Evolutionary conservation across 1,284 basidiomycete genomes (phyloP).

Genomic region (Hypsizygus ulmarius): DNA sequence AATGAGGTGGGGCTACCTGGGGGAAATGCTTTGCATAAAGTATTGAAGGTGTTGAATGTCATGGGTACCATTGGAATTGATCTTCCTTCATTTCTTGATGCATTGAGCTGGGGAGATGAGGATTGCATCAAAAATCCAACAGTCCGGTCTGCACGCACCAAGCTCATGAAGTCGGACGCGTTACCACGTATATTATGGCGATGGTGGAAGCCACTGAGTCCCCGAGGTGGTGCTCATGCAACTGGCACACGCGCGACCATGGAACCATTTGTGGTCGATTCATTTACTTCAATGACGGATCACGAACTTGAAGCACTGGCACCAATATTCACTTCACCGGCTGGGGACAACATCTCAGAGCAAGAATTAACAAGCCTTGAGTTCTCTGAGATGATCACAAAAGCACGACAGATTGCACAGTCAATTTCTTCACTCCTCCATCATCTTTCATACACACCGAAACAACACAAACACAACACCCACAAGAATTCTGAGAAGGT

Average conservation of each 20-base stretch:
- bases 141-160: conserved; percentile 20
- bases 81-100: conserved; percentile 29
- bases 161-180: conserved; percentile 25
- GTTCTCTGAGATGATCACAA: conserved; percentile 13
- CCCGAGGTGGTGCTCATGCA: conserved; percentile 12
- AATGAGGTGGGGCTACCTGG: no score
- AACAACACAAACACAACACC: no score
- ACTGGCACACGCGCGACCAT: conserved; percentile 19
- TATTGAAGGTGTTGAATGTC: conserved; percentile 14
- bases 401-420: conserved; percentile 16
- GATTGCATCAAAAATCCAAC: conserved; percentile 21
- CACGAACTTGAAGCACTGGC: conserved; percentile 18
- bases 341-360: conserved; percentile 16
- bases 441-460: conserved; percentile 20
- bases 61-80: conserved; percentile 21
- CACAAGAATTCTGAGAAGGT: conserved; percentile 29
- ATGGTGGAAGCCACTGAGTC: conserved; percentile 27
- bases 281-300: conserved; percentile 11
- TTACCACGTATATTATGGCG: conserved; percentile 27
- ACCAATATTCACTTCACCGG: conserved; percentile 12
- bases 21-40: conserved; percentile 3
- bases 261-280: conserved; percentile 18
- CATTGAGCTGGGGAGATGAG: conserved; percentile 30
- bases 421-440: conserved; percentile 22
- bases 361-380: conserved; percentile 16